These are phyloP conservation scores for Pichia exigua DNA, from an alignment of 805 yeast genomes.

Conservation along the genomic window DNA sequence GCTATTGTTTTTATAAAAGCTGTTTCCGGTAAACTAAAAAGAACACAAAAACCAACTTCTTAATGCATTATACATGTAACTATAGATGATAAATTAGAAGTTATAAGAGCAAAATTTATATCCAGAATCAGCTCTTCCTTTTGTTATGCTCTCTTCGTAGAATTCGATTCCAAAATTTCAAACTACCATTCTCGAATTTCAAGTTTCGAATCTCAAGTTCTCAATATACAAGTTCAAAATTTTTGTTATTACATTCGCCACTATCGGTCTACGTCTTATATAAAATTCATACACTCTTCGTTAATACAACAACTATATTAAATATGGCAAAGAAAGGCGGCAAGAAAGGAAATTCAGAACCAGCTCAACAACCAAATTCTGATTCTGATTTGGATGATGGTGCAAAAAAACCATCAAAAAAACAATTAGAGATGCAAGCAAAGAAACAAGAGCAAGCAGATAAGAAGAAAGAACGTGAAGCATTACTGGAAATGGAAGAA, in stretches of 20 bases:
- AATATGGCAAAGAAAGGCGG: constrained; percentile 9
- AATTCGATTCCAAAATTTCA: too few species aligned
- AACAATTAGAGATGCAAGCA: constrained; percentile 59
- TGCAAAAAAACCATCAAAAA: constrained; percentile 58
- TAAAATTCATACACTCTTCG: not conserved
- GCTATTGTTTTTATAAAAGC: not conserved
- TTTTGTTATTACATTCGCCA: not conserved
- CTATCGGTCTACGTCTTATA: not conserved
- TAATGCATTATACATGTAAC: too few species aligned
- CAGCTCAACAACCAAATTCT: constrained; percentile 32
- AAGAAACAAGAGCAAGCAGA: constrained; percentile 70
- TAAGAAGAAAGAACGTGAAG: constrained; percentile 78
- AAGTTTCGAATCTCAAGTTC: not conserved
- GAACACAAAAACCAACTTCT: too few species aligned
- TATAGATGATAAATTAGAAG: too few species aligned
- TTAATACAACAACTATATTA: not conserved
- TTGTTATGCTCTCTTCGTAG: too few species aligned
- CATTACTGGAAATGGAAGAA: constrained; percentile 51
- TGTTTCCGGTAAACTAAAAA: not conserved
- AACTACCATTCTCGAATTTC: too few species aligned
- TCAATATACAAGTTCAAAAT: not conserved
- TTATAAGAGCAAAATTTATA: too few species aligned
- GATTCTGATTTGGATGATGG: constrained; percentile 63
- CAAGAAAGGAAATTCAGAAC: constrained; percentile 5
- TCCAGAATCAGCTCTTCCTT: too few species aligned